Evolutionary conservation across 1,139 yeast species (phyloP).

Genomic region (Yamadazyma mexicana): DNA sequence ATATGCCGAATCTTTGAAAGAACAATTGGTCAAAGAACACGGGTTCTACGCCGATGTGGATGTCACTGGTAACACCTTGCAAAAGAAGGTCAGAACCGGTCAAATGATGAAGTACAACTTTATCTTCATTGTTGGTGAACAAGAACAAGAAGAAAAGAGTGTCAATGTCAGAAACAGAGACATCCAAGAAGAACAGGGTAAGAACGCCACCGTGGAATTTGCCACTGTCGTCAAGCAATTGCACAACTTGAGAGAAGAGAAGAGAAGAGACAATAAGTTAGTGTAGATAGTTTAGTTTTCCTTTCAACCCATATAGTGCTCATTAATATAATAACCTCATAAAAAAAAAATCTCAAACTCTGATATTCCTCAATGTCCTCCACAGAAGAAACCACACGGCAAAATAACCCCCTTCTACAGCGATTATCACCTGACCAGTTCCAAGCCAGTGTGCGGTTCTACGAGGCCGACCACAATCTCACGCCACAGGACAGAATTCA

Average conservation of each 20-base stretch:
- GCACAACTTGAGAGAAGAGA: conserved; percentile 59
- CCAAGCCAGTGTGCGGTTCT: conserved; percentile 39
- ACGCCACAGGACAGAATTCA: conserved; percentile 30
- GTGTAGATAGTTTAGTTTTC: conserved; percentile 22
- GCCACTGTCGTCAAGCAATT: conserved; percentile 71
- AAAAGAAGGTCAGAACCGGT: conserved; percentile 95
- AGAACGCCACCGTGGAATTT: conserved; percentile 77
- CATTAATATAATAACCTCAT: no score
- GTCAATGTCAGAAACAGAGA: conserved; percentile 95
- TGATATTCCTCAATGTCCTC: no score
- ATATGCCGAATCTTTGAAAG: conserved; percentile 79
- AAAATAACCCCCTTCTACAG: conserved; percentile 28
- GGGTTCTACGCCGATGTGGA: conserved; percentile 93
- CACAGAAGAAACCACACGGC: conserved; percentile 1
- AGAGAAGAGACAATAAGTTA: conserved; percentile 67
- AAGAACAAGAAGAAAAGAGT: conserved; percentile 72
- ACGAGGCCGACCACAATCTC: conserved; percentile 43
- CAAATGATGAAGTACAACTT: conserved; percentile 91
- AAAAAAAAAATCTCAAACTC: no score
- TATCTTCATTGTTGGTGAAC: conserved; percentile 94
- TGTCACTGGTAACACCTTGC: conserved; percentile 89
- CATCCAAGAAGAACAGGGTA: conserved; percentile 77
- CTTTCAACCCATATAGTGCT: no score
- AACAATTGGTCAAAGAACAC: conserved; percentile 57
- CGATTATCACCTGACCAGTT: conserved; percentile 36